Conservation (phyloP, 345 rosid species). For the Gossypium stocksii region DNA sequence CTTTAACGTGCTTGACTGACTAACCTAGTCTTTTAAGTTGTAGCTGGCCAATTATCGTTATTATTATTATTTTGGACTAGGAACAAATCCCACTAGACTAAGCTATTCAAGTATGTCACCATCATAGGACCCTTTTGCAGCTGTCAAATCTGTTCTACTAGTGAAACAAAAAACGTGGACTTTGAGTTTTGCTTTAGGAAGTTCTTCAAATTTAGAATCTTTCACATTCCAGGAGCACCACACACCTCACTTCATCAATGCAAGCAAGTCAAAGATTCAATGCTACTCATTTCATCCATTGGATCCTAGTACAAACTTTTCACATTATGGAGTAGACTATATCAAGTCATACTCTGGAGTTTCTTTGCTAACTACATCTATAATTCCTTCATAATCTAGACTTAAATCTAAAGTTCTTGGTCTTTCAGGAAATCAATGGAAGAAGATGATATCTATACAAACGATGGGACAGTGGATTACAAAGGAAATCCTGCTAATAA, state of each 20-base stretch:
- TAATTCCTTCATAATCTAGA: background rate
- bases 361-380: background rate
- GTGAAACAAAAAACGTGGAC: background rate
- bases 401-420: background rate
- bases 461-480: constrained; percentile 67
- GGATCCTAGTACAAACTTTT: background rate
- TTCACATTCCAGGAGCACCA: background rate
- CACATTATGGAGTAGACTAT: background rate
- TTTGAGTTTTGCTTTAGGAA: background rate
- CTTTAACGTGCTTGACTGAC: background rate
- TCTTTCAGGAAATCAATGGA: constrained; percentile 18
- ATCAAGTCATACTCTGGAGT: background rate
- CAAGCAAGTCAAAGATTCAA: background rate
- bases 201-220: background rate
- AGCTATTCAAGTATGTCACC: background rate
- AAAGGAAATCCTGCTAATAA: constrained; percentile 56
- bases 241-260: background rate
- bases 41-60: background rate
- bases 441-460: constrained; percentile 44
- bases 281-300: background rate
- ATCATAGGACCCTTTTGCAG: background rate
- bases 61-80: background rate
- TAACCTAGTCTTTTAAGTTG: background rate
- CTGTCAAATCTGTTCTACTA: background rate
- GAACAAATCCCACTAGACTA: background rate